A percentile compares a stretch with the other conserved stretches of the same genome.
These are phyloP conservation scores for Cercospora sp. DNA, from an alignment of 2,329 filamentous ascomycete species.

Conservation along the genomic window DNA sequence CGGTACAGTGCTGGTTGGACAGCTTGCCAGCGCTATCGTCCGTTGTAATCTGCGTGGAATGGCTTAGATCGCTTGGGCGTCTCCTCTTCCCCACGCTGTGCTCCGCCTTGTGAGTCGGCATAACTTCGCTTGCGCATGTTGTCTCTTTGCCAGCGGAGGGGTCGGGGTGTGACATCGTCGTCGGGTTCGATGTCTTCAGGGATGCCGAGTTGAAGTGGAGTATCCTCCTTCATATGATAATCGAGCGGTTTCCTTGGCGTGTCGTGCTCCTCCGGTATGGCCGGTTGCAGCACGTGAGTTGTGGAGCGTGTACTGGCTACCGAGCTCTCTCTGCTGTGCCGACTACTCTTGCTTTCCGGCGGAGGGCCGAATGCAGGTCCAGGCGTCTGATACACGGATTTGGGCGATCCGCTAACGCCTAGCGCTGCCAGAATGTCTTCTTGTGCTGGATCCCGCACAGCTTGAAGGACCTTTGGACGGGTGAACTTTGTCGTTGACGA, in stretches of 20 bases:
- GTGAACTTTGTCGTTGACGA: conserved; percentile 23
- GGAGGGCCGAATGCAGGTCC: conserved; percentile 40
- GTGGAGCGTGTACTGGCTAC: conserved; percentile 15
- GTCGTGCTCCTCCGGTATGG: conserved; percentile 4
- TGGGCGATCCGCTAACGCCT: conserved; percentile 42
- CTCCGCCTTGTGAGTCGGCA: conserved; percentile 23
- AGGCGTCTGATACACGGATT: conserved; percentile 41
- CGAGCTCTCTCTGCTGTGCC: conserved; percentile 23
- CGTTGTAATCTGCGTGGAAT: neutral
- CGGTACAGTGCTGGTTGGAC: neutral
- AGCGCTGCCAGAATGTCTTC: conserved; percentile 41
- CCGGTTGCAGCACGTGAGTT: neutral
- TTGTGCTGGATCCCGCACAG: conserved; percentile 34
- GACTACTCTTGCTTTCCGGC: conserved; percentile 13
- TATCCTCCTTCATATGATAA: neutral
- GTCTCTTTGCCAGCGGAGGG: conserved; percentile 15
- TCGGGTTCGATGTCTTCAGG: conserved; percentile 23
- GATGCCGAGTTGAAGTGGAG: neutral
- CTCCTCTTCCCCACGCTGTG: conserved; percentile 22
- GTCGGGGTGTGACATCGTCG: conserved; percentile 24
- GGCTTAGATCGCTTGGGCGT: conserved; percentile 26
- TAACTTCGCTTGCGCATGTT: conserved; percentile 26
- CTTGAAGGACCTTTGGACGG: conserved; percentile 31
- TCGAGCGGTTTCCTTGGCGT: neutral
- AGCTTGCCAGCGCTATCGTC: neutral